Evolutionary conservation across 108 stramenopile genomes (phyloP).

Genomic region (Nitzschia putrida): DNA sequence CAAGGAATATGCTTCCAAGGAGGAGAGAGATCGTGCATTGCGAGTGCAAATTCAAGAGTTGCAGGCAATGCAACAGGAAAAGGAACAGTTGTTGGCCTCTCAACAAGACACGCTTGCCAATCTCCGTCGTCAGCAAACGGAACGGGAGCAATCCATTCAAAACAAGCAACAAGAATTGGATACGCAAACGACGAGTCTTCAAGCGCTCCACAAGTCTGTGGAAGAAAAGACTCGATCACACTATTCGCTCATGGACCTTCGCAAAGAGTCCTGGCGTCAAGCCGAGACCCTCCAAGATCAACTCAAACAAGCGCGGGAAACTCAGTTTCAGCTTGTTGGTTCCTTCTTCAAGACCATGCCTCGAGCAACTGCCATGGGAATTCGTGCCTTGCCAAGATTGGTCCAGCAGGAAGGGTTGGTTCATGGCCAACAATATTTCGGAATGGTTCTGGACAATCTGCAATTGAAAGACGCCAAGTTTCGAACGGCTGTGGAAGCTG

Average conservation of each 20-base stretch:
- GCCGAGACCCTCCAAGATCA: constrained; percentile 64
- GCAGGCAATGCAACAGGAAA: constrained; percentile 56
- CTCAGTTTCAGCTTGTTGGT: constrained; percentile 49
- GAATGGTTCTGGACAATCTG: constrained; percentile 93
- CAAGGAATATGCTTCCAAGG: constrained; percentile 79
- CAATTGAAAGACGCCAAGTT: constrained; percentile 77
- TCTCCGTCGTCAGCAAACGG: constrained; percentile 46
- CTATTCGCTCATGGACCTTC: constrained; percentile 71
- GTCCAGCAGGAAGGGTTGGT: constrained; percentile 73
- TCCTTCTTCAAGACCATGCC: constrained; percentile 87
- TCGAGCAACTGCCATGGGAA: constrained; percentile 78
- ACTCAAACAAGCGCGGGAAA: constrained; percentile 68
- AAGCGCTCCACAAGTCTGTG: constrained; percentile 55
- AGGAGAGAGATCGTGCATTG: constrained; percentile 82
- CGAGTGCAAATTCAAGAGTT: constrained; percentile 67
- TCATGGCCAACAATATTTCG: constrained; percentile 80
- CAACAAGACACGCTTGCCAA: constrained; percentile 67
- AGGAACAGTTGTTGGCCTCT: constrained; percentile 48
- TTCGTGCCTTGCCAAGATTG: constrained; percentile 75
- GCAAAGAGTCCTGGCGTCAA: constrained; percentile 75
- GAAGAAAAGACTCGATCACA: constrained; percentile 65
- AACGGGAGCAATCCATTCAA: constrained; percentile 40
- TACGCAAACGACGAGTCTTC: constrained; percentile 47
- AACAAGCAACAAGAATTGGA: constrained; percentile 52
- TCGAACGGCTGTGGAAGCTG: constrained; percentile 91